Base-by-base conservation (phyloP, 768 basidiomycete genomes). In the Termitomyces sp. region DNA sequence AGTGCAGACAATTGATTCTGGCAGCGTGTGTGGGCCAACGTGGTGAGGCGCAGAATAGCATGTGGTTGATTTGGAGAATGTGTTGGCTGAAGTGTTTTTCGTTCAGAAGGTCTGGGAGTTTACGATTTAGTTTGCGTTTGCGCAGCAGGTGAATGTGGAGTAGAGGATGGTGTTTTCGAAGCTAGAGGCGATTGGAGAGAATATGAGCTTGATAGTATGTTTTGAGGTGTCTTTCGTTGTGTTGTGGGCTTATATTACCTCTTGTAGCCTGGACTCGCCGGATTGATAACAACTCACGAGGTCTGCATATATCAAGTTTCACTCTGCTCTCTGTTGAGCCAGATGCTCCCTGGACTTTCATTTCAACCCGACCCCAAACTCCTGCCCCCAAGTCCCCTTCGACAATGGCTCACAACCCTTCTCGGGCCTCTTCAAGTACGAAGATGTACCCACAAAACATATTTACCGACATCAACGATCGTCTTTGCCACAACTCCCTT, bases 141-240 rank as follows among this genome's bases (percentile, higher is more conserved):
- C 85, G 11, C 78, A 77, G 63, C 82, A 76, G 59, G 86, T 85
- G 11, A 83, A 84, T 65, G 74, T 92, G 21, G 90, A 94, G 67
- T 95, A 93, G 92, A 79, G 87, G 51, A 72, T 94, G 11, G 84
- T 88, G 9, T 75, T 95, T 56, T 73, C 87, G 6, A 90, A 86
- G 65, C 70, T 87, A 4, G 92, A 91, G 0, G 56, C 71, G 10
- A 83, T 93, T 76, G 68, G 71, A 1, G 70, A 76, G 48, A 65
- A 66, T n/a, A n/a, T 6, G 92, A 95, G 65, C 67, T 91, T 21
- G 76, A 85, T 62, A 86, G 92, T 91, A 62, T 58, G 84, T 71
- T 14, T 25, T 76, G 83, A 62, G 85, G 91, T 89, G 60, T 57
- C 83, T 71, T 12, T 35, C 31, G 29, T 51, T 41, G 45, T 58